Evolutionary conservation across 106 monocot genomes (phyloP), one percentile per base, ranked within the genome.

Genomic region (Narthecium ossifragum): DNA sequence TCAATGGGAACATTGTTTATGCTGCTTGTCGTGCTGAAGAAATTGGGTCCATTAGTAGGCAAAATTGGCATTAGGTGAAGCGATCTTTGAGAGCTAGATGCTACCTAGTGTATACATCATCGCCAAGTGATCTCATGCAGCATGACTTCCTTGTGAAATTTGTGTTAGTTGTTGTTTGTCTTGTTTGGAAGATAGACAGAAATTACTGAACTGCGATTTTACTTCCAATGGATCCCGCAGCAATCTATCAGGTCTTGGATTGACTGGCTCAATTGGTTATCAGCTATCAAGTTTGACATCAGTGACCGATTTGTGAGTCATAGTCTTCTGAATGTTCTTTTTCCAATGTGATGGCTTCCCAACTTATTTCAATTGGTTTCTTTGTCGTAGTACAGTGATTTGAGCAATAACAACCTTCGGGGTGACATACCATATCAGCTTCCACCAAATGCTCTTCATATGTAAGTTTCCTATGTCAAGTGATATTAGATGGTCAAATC

Each of bases 371-470:
- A 71, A 62, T 69, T 73, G 48, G 26, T 70, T 65, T 71, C 10
- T 78, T 81, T 78, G 53, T 61, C 79, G 53, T 90, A 75, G 83
- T 78, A 79, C 90, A 90, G 96, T 74, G 96, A 96, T 64, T 31
- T 96, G 66, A 96, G 96, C 84, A 83, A 84, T 49, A 96, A 96
- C 73, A 90, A 96, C 34, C 65, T 96, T 67, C 71, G 81, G 11
- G 90, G 90, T 50, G 90, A 86, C 61, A 86, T 96, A 48, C 96
- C 96, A 13, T 96, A 96, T 66, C 96, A 90, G 59, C 96, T 96
- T 66, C 96, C 96, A 26, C 96, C 96, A 24, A 96, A 84, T 63
- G 40, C 65, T n/a, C 50, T 63, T 63, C 73, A 81, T n/a, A 20
- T 96, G 96, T 90, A 78, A 72, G 86, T 73, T 21, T n/a, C n/a